Evolutionary conservation across 306 rosid genomes (phyloP).

Genomic region (Leucaena leucocephala): DNA sequence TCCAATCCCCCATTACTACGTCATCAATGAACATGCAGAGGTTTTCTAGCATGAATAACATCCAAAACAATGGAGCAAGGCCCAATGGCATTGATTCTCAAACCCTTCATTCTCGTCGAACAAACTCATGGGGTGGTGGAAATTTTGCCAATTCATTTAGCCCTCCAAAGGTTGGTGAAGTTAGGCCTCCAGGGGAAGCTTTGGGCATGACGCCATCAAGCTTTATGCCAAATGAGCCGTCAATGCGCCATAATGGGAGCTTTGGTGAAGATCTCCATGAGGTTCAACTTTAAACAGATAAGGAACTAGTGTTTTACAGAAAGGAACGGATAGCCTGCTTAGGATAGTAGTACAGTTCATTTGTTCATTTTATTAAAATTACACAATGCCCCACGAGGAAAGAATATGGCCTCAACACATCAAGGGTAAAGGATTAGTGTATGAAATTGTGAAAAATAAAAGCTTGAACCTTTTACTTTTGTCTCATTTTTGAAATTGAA

Average conservation of each 20-base stretch:
- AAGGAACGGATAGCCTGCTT: constrained; percentile 29
- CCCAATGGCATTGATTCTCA: constrained; percentile 32
- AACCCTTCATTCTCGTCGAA: constrained; percentile 61
- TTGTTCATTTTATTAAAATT: constrained; percentile 67
- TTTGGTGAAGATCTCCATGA: constrained; percentile 78
- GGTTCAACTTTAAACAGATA: constrained; percentile 73
- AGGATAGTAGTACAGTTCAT: constrained; percentile 54
- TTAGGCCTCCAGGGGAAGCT: constrained; percentile 57
- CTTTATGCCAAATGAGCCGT: constrained; percentile 53
- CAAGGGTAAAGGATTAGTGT: constrained; percentile 41
- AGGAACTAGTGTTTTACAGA: constrained; percentile 20
- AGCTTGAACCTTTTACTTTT: constrained; percentile 15
- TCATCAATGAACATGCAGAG: constrained; percentile 49
- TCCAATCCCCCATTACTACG: constrained; percentile 42
- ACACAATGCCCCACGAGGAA: constrained; percentile 35
- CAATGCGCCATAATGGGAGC: constrained; percentile 50
- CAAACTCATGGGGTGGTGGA: constrained; percentile 88
- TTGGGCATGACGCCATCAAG: constrained; percentile 54
- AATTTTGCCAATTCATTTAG: constrained; percentile 46
- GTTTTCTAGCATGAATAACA: constrained; percentile 67
- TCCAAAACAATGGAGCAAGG: constrained; percentile 41
- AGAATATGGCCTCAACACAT: constrained; percentile 36
- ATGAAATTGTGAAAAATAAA: constrained; percentile 44
- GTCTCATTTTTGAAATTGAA: not conserved
- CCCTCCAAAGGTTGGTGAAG: constrained; percentile 46